These are phyloP conservation scores for Alternaria conjuncta DNA, from an alignment of 2,329 filamentous ascomycete species.

Conservation along the genomic window DNA sequence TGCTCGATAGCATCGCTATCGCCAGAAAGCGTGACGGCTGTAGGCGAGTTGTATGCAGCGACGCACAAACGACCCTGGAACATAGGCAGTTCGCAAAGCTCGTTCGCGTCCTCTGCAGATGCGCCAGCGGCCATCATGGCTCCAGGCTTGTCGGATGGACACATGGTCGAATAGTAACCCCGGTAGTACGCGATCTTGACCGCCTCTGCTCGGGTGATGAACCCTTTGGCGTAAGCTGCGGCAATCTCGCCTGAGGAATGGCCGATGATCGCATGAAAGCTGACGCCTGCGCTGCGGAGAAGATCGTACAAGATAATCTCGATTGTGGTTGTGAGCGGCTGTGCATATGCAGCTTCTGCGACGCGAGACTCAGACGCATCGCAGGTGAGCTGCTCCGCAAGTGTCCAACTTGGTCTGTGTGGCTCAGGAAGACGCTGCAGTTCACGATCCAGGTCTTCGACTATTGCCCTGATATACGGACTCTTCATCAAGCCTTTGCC, in stretches of 20 bases:
- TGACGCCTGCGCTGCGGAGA: conserved; percentile 4
- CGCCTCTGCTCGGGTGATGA: background rate
- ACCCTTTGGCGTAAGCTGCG: conserved; percentile 41
- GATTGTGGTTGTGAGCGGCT: conserved; percentile 29
- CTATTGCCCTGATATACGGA: background rate
- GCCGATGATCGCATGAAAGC: conserved; percentile 30
- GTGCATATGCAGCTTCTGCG: conserved; percentile 15
- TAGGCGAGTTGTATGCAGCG: conserved; percentile 37
- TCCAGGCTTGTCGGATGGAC: background rate
- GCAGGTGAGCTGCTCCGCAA: background rate
- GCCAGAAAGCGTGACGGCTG: conserved; percentile 54
- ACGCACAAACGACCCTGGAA: conserved; percentile 25
- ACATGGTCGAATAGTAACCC: background rate
- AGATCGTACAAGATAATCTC: conserved; percentile 26
- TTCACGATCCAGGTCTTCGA: background rate
- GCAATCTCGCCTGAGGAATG: conserved; percentile 53
- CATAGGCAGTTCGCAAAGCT: background rate
- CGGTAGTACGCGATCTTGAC: conserved; percentile 1
- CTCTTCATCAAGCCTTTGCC: background rate
- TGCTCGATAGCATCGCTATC: conserved; percentile 49
- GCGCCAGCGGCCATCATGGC: conserved; percentile 1
- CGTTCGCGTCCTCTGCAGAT: background rate
- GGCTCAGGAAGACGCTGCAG: background rate
- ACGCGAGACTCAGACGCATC: background rate
- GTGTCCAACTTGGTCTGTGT: background rate